A percentile compares a stretch with the other conserved stretches of the same genome.
phyloP scores from a whole-genome alignment of 2,329 filamentous ascomycete species.

The Pseudocercospora fijiensis region DNA sequence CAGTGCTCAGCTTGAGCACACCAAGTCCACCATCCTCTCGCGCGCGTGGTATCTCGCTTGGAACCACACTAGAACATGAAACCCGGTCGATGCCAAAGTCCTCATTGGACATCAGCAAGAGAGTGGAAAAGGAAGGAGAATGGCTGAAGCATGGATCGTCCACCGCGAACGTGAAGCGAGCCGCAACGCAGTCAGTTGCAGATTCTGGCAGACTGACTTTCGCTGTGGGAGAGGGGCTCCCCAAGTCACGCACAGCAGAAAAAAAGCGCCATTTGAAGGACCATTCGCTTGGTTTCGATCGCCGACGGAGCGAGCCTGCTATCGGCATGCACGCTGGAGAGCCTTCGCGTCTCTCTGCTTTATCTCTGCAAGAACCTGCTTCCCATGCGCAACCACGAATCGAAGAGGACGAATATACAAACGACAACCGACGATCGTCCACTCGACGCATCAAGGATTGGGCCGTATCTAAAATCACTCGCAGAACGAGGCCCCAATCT shows the following conservation, averaged over 20 bases:
- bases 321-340: slow-evolving; percentile 31
- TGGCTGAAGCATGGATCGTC: slow-evolving; percentile 34
- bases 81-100: slow-evolving; percentile 59
- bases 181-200: slow-evolving; percentile 25
- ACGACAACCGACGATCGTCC: slow-evolving; percentile 30
- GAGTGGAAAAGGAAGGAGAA: slow-evolving; percentile 36
- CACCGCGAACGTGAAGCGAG: slow-evolving; percentile 23
- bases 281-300: slow-evolving; percentile 62
- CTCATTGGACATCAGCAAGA: slow-evolving; percentile 29
- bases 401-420: slow-evolving; percentile 12
- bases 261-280: slow-evolving; percentile 65
- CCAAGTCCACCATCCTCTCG: slow-evolving; percentile 47
- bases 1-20: slow-evolving; percentile 63
- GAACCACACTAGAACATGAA: slow-evolving; percentile 45
- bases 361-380: slow-evolving; percentile 35
- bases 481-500: slow-evolving; percentile 28
- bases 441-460: slow-evolving; percentile 70
- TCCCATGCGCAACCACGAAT: neutral
- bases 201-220: slow-evolving; percentile 21
- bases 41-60: slow-evolving; percentile 42
- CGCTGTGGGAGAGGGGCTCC: slow-evolving; percentile 10
- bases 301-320: slow-evolving; percentile 43
- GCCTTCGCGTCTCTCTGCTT: slow-evolving; percentile 33
- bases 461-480: slow-evolving; percentile 58
- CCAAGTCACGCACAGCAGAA: slow-evolving; percentile 33